phyloP scores from a whole-genome alignment of 768 basidiomycete species.

The Dentipellis fragilis region DNA sequence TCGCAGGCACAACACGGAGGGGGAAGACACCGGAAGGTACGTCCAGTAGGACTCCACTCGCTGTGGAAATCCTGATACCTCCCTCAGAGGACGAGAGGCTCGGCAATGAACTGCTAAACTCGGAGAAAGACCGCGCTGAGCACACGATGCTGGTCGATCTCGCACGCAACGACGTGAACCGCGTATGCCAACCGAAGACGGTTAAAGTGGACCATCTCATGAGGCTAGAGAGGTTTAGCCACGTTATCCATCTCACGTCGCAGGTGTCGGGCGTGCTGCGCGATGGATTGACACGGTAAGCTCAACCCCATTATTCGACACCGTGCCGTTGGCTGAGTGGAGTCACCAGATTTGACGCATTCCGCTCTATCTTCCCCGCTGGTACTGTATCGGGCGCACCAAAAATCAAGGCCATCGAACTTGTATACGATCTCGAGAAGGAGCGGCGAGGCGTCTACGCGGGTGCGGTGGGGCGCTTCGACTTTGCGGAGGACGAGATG shows the following conservation, averaged over 20 bases:
- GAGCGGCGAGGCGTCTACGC: slow-evolving; percentile 93
- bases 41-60: slow-evolving; percentile 15
- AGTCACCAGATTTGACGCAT: slow-evolving; percentile 79
- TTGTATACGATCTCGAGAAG: slow-evolving; percentile 76
- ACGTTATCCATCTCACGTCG: slow-evolving; percentile 95
- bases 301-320: background rate
- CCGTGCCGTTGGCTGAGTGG: slow-evolving; percentile 1
- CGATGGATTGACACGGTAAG: slow-evolving; percentile 72
- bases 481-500: slow-evolving; percentile 91
- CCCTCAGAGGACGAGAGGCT: slow-evolving; percentile 76
- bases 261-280: slow-evolving; percentile 86
- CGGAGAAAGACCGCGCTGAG: slow-evolving; percentile 93
- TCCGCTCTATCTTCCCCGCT: slow-evolving; percentile 97
- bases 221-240: slow-evolving; percentile 90
- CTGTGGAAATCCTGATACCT: background rate
- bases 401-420: slow-evolving; percentile 96
- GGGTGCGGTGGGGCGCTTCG: slow-evolving; percentile 95
- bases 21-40: slow-evolving; percentile 80
- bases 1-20: slow-evolving; percentile 88
- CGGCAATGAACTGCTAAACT: slow-evolving; percentile 62
- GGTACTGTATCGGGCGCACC: slow-evolving; percentile 98
- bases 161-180: slow-evolving; percentile 96
- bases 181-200: slow-evolving; percentile 89
- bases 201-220: slow-evolving; percentile 96
- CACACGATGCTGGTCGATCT: slow-evolving; percentile 99